Base-by-base conservation (phyloP, 495 filamentous ascomycete genomes). In the Aspergillus coremiiformis region DNA sequence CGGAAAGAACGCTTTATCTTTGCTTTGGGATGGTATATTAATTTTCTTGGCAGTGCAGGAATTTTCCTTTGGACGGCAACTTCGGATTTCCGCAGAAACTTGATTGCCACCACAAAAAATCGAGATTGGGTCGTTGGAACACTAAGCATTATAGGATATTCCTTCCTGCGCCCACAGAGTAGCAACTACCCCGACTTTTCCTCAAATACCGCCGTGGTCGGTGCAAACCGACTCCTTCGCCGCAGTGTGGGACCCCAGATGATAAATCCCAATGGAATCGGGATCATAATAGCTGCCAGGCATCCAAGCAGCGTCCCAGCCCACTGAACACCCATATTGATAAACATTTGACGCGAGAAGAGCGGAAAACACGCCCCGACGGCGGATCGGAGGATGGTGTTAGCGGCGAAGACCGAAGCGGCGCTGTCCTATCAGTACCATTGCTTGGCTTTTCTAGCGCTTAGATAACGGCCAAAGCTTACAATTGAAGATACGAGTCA, bases 371-470 rank as follows among this genome's bases (percentile, higher is more conserved):
- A 84, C 6, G 86, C 86, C 24, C 84, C 89, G 39, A 80, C 84
- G 2, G 89, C 69, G 9, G 86, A 90, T 14, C 89, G 85, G 4
- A 93, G 73, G 69, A 95, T 89, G 0, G 89, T 93, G 66, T 94
- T 95, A 35, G 82, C 89, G 21, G 90, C 90, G 52, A 94, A 89
- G 19, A 89, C 90, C n/a, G 88, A 92, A 23, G 90, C 87, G n/a
- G 89, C 89, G 59, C 77, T 82, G 55, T 29, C 33, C 10, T 39
- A 47, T 43, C 50, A 44, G 50, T 35, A n/a, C 12, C n/a, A 12
- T 41, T 23, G 26, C 29, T 17, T 10, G 4, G 37, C 23, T 9
- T n/a, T 24, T 26, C 27, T 24, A 14, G 32, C n/a, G 20, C 4
- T 14, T 21, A 39, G 21, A 37, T 30, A 30, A 32, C 10, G 44